Evolutionary conservation across 2,329 filamentous ascomycete genomes (phyloP).

Genomic region (Aureobasidium subglaciale): DNA sequence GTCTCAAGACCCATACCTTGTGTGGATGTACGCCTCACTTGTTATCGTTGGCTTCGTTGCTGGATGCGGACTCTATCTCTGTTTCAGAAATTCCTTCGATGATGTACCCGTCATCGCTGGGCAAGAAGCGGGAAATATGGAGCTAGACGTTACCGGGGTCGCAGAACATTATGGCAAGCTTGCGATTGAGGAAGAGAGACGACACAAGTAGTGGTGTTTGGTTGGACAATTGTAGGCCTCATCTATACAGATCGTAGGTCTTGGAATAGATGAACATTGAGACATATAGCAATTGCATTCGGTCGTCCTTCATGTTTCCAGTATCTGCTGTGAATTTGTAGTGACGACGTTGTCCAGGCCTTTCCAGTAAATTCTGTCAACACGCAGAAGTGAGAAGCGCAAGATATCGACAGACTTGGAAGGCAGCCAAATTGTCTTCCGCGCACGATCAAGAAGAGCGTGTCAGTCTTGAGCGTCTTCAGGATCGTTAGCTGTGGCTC

Average conservation of each 20-base stretch:
- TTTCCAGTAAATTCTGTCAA: constrained; percentile 6
- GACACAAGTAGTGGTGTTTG: background rate
- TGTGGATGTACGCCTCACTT: constrained; percentile 63
- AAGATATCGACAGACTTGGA: background rate
- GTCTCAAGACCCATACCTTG: constrained; percentile 55
- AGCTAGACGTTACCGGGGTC: background rate
- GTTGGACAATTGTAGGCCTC: no score
- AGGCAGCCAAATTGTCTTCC: background rate
- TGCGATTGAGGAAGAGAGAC: background rate
- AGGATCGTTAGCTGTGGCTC: no score
- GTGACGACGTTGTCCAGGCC: background rate
- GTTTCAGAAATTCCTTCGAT: constrained; percentile 52
- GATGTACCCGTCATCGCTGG: background rate
- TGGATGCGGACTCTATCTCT: constrained; percentile 60
- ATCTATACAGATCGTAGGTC: no score
- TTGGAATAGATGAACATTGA: background rate
- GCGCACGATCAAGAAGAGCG: background rate
- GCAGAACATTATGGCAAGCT: constrained; percentile 1
- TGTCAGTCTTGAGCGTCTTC: background rate
- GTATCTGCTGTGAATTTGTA: background rate
- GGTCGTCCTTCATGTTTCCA: background rate
- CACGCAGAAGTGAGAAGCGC: background rate
- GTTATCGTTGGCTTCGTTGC: constrained; percentile 57
- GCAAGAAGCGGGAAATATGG: background rate
- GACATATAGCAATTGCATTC: background rate